phyloP scores from a whole-genome alignment of 805 yeast genomes.

The Cyberlindnera euphorbiiphila region DNA sequence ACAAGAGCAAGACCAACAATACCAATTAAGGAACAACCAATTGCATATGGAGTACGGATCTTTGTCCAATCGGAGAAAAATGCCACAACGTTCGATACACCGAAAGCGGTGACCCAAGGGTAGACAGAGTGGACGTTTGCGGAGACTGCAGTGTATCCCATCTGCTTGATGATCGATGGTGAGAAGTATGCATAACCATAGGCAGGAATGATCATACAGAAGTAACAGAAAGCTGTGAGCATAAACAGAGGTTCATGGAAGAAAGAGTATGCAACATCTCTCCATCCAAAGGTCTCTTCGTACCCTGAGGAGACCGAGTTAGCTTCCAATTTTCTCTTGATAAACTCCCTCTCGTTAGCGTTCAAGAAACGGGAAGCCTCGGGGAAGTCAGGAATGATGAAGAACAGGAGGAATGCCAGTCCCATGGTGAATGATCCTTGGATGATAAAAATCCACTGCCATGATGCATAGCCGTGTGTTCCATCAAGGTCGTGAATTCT shows the following conservation, averaged over 20 bases:
- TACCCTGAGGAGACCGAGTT: conserved; percentile 36
- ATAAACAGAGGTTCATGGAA: conserved; percentile 56
- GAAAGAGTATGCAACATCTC: conserved; percentile 34
- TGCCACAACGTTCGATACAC: conserved; percentile 59
- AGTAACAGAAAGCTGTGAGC: conserved; percentile 32
- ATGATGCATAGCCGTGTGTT: conserved; percentile 41
- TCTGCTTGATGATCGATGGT: conserved; percentile 36
- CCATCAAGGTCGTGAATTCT: conserved; percentile 43
- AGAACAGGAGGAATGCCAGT: conserved; percentile 34
- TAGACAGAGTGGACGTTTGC: conserved; percentile 83
- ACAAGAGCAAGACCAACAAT: conserved; percentile 34
- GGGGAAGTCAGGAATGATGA: conserved; percentile 41
- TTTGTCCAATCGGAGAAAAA: conserved; percentile 52
- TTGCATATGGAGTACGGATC: conserved; percentile 41
- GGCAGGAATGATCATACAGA: conserved; percentile 37
- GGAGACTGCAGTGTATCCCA: conserved; percentile 56
- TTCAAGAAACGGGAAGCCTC: conserved; percentile 38
- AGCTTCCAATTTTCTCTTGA: conserved; percentile 35
- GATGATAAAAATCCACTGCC: conserved; percentile 49
- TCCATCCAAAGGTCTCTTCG: conserved; percentile 31
- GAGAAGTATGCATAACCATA: conserved; percentile 44
- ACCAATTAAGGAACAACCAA: conserved; percentile 32
- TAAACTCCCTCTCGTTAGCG: conserved; percentile 36
- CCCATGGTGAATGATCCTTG: conserved; percentile 46
- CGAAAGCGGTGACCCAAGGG: conserved; percentile 80